Evolutionary conservation across 139 green algal species (phyloP), one percentile per base, ranked within the genome.

Genomic region (Coelastrella sp.): DNA sequence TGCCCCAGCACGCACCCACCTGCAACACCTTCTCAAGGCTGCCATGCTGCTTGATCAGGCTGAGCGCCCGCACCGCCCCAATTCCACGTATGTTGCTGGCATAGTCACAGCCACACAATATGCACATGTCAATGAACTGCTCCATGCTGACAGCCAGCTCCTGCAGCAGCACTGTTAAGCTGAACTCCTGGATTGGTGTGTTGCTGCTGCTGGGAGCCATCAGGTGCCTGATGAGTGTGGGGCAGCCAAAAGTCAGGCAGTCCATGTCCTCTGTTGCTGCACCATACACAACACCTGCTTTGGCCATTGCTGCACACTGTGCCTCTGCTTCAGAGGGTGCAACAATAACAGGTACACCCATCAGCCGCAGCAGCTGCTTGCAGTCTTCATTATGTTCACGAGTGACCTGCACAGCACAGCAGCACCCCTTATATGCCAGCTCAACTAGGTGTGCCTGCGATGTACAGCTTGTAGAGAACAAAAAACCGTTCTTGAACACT

Each of bases 51-150:
- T 95, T 92, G 61, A 99, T 97, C 9, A 98, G 91, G 87, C 97
- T 92, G 68, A 99, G 91, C 12, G 97, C 97, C 0, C 87, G 94
- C 76, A 96, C 93, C 0, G 97, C 95, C 7, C 98, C 96, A 56
- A 98, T 96, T 68, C 94, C 96, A 49, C 83, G 87, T 91, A 99
- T 99, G 84, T 93, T 97, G 78, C 93, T 92, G 66, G 91, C 96
- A 90, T 99, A 99, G 91, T 99, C 98, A 92, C 98, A 99, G 60
- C 98, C 98, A 91, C 96, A 99, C 65, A 99, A 93, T 88, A 99
- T 99, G 95, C 98, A 99, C n/a, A 99, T 73, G 91, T 99, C 98
- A 15, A 99, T 95, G 88, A 99, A 99, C 93, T 99, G 92, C 1
- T 98, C 95, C n/a, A 91, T 75, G 12, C 82, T 95, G 22, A 98